A percentile compares a stretch with the other conserved stretches of the same genome.
Conservation (phyloP, 139 green algal species). For the Chlamydomonas asymmetrica region DNA sequence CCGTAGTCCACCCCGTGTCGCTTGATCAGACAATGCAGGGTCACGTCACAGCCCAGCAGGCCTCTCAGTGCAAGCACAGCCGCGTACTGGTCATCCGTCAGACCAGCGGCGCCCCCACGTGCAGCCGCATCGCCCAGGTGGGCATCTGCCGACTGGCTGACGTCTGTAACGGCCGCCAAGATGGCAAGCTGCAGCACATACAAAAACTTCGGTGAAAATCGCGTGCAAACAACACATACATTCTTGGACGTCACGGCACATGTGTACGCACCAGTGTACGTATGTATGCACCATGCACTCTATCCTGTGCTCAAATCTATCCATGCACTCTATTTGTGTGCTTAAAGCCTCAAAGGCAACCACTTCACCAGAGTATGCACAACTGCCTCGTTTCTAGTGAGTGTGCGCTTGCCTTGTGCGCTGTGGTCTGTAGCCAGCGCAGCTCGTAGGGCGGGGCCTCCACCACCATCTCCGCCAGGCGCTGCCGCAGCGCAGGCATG, state of each 20-base stretch:
- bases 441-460: slow-evolving; percentile 30
- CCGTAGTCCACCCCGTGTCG: background rate
- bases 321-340: background rate
- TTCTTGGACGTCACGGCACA: too few species aligned
- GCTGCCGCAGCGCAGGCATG: background rate
- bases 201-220: too few species aligned
- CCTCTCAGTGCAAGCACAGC: background rate
- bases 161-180: too few species aligned
- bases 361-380: background rate
- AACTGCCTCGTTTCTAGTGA: too few species aligned
- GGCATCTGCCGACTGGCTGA: too few species aligned
- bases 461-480: slow-evolving; percentile 30
- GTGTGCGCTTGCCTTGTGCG: too few species aligned
- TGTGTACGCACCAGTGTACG: too few species aligned
- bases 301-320: too few species aligned
- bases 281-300: too few species aligned
- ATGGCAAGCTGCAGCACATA: too few species aligned
- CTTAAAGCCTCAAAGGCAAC: background rate
- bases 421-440: slow-evolving; percentile 17
- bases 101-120: background rate
- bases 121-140: background rate
- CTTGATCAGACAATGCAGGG: background rate
- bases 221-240: too few species aligned
- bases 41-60: background rate
- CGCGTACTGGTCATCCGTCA: background rate